Evolutionary conservation across 768 basidiomycete species (phyloP), one percentile per base, ranked within the genome.

Genomic region (Lanmaoa pseudosensibilis): DNA sequence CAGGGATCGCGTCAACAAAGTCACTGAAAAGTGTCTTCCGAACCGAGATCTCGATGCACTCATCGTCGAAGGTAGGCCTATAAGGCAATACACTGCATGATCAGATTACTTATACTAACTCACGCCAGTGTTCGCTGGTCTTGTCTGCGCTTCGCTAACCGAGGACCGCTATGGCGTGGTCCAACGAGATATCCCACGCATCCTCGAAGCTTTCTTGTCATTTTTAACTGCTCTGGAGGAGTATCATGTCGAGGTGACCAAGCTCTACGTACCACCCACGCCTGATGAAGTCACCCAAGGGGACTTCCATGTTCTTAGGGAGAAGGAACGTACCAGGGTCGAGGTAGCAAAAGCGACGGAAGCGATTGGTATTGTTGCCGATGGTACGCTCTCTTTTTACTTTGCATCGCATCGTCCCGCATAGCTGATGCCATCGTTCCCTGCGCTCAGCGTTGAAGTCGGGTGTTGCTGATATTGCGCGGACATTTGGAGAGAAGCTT

Each of bases 121-220:
- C 9, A 23, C 15, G n/a, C 16, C 73, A 75, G 44, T 83, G 6
- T 75, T 94, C 4, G 81, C 87, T 2, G 78, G 80, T 47, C 75
- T 94, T 9, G 78, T 82, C 8, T 87, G 85, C 56, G 83, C 86
- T 0, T 94, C 92, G 5, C 73, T 94, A 15, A 76, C 78, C 1
- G 93, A 94, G 69, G 92, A 95, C 73, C 78, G 80, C 19, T 93
- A 87, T 65, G 92, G 92, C 21, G 82, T 86, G 34, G 90, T 93
- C 13, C 93, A 94, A 68, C 78, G 88, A 12, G 93, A 94, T 66
- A 90, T 92, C 19, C 88, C 92, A 0, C 85, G 83, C 56, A 84
- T 92, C 30, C 69, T 95, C 3, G 92, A 95, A 69, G 87, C 88
- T 0, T 74, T 94, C 60, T 67, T 88, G 13, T 80, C 80, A 0